Conservation (phyloP, 176 grass and related monocot genomes). For the Calamus simplicifolius region DNA sequence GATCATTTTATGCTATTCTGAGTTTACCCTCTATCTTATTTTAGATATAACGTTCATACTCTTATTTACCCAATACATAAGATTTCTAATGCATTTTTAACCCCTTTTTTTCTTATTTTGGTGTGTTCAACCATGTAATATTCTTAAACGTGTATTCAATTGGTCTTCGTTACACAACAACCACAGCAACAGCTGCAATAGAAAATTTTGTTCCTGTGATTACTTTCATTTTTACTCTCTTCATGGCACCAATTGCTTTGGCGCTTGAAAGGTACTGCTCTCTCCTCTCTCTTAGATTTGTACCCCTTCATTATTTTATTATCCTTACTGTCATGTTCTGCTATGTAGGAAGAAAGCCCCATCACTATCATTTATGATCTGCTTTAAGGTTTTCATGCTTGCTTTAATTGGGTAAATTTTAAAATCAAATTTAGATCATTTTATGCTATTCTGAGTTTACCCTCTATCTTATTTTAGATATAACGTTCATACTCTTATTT, state of each 20-base stretch:
- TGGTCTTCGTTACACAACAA: constrained; percentile 48
- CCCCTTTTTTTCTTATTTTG: neutral
- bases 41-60: no score
- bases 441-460: no score
- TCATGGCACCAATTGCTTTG: constrained; percentile 41
- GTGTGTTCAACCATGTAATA: constrained; percentile 25
- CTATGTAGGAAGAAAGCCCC: constrained; percentile 46
- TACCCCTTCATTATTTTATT: no score
- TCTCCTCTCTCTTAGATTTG: no score
- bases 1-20: no score
- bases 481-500: no score
- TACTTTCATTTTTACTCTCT: constrained; percentile 53
- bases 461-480: no score
- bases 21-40: no score
- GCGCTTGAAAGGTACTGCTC: constrained; percentile 39
- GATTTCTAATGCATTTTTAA: no score
- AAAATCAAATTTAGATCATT: no score
- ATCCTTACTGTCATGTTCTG: no score
- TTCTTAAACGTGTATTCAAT: constrained; percentile 33
- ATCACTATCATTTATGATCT: constrained; percentile 34
- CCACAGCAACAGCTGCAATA: constrained; percentile 44
- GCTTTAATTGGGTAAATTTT: constrained; percentile 56
- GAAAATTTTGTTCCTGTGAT: constrained; percentile 55
- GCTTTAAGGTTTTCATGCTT: constrained; percentile 52
- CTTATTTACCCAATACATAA: no score